A percentile compares a stretch with the other conserved stretches of the same genome.
phyloP scores from a whole-genome alignment of 2,329 filamentous ascomycete species.

The Claviceps arundinis region DNA sequence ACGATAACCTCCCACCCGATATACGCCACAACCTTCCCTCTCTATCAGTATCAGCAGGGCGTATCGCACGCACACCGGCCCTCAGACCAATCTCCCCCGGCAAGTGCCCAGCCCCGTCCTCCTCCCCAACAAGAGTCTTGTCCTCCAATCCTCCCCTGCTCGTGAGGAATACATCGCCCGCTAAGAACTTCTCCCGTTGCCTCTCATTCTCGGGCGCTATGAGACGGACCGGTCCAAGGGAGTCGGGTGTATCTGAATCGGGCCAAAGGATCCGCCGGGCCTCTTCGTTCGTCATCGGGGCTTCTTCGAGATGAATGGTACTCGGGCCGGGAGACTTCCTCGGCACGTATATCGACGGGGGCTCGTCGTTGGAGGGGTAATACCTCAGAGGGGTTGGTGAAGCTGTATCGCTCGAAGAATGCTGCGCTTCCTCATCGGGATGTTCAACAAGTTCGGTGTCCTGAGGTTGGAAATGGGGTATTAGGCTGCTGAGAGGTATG shows the following conservation, averaged over 20 bases:
- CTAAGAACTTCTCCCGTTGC: slow-evolving; percentile 27
- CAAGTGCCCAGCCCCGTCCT: slow-evolving; percentile 22
- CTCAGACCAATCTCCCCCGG: slow-evolving; percentile 19
- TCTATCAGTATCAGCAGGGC: slow-evolving; percentile 3
- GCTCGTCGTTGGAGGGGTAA: slow-evolving; percentile 4
- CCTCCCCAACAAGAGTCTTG: slow-evolving; percentile 23
- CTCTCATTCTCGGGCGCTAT: slow-evolving; percentile 12
- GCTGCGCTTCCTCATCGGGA: slow-evolving; percentile 1
- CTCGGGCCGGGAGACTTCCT: slow-evolving; percentile 1
- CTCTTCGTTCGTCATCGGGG: slow-evolving; percentile 26
- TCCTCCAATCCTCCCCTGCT: slow-evolving; percentile 18
- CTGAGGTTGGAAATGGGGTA: background rate
- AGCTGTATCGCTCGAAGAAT: background rate
- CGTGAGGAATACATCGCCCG: slow-evolving; percentile 20
- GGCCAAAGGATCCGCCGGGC: slow-evolving; percentile 27
- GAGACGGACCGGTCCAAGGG: slow-evolving; percentile 1
- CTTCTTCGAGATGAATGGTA: slow-evolving; percentile 11
- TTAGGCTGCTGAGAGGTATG: no score
- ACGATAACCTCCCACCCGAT: background rate
- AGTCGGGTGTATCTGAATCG: slow-evolving; percentile 11
- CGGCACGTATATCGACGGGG: background rate
- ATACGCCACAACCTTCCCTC: background rate
- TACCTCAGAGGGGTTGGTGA: slow-evolving; percentile 7
- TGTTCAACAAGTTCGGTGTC: background rate
- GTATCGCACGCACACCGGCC: slow-evolving; percentile 14